These are phyloP conservation scores for Skeletonema grethae DNA, from an alignment of 108 stramenopile genomes.

Conservation along the genomic window DNA sequence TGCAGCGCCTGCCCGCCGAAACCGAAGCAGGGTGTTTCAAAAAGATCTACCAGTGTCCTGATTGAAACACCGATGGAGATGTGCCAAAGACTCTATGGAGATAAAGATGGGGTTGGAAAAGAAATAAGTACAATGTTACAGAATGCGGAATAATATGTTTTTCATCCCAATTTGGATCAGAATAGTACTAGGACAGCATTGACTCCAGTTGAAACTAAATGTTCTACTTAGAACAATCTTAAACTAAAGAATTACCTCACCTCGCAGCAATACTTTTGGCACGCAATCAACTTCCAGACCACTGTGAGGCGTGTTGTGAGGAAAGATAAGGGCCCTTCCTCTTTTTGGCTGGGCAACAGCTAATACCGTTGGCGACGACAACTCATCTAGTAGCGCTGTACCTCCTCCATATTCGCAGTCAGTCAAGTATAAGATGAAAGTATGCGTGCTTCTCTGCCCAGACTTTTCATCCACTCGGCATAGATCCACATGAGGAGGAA, in stretches of 20 bases:
- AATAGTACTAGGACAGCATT: no score
- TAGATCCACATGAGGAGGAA: slow-evolving; percentile 79
- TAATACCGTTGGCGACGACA: slow-evolving; percentile 45
- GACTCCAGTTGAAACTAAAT: no score
- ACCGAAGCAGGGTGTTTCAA: slow-evolving; percentile 37
- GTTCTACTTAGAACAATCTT: no score
- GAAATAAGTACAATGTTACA: slow-evolving; percentile 14
- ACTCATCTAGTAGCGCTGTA: slow-evolving; percentile 59
- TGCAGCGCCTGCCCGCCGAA: slow-evolving; percentile 65
- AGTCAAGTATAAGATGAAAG: slow-evolving; percentile 76
- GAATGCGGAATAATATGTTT: slow-evolving; percentile 6
- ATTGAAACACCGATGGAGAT: slow-evolving; percentile 79
- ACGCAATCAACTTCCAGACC: slow-evolving; percentile 62
- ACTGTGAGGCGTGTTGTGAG: slow-evolving; percentile 74
- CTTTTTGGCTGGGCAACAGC: slow-evolving; percentile 56
- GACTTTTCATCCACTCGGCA: slow-evolving; percentile 56
- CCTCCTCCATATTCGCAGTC: slow-evolving; percentile 70
- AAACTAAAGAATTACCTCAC: slow-evolving; percentile 54
- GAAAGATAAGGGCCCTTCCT: slow-evolving; percentile 75
- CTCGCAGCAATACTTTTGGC: slow-evolving; percentile 79
- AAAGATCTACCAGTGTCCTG: slow-evolving; percentile 54
- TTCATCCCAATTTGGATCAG: no score
- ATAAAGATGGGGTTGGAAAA: slow-evolving; percentile 24
- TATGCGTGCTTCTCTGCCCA: slow-evolving; percentile 69
- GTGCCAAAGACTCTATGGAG: slow-evolving; percentile 65